Conservation (phyloP, 768 basidiomycete genomes). For the Leucosporidium yakuticum region DNA sequence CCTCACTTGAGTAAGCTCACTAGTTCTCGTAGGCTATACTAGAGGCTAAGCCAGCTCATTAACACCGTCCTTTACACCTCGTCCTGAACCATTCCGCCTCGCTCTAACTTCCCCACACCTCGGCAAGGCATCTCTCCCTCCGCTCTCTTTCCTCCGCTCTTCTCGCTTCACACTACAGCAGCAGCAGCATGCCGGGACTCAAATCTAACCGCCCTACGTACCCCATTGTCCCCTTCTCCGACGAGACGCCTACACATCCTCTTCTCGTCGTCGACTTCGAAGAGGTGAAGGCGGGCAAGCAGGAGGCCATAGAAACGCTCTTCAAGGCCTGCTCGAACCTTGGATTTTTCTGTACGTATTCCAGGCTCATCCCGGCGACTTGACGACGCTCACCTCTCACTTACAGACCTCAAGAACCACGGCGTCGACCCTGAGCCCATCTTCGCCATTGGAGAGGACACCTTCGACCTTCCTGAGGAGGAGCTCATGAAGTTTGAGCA, state of each 20-base stretch:
- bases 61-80: no score
- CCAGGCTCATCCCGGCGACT: no score
- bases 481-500: constrained; percentile 60
- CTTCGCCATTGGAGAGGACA: constrained; percentile 56
- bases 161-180: no score
- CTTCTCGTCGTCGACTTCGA: constrained; percentile 56
- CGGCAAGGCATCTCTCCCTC: no score
- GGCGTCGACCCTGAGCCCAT: constrained; percentile 52
- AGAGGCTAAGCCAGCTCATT: no score
- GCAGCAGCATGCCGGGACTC: no score
- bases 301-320: constrained; percentile 51
- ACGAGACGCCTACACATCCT: constrained; percentile 53
- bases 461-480: constrained; percentile 53
- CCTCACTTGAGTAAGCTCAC: no score
- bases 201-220: no score
- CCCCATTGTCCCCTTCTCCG: constrained; percentile 48
- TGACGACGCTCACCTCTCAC: background rate
- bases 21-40: no score
- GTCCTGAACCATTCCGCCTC: no score
- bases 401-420: constrained; percentile 51
- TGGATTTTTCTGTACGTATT: constrained; percentile 54
- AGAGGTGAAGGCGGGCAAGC: constrained; percentile 48
- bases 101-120: no score
- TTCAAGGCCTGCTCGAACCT: constrained; percentile 57
- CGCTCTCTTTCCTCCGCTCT: no score